Evolutionary conservation across 2,329 filamentous ascomycete genomes (phyloP), one percentile per base, ranked within the genome.

Genomic region (Colletotrichum shisoi): DNA sequence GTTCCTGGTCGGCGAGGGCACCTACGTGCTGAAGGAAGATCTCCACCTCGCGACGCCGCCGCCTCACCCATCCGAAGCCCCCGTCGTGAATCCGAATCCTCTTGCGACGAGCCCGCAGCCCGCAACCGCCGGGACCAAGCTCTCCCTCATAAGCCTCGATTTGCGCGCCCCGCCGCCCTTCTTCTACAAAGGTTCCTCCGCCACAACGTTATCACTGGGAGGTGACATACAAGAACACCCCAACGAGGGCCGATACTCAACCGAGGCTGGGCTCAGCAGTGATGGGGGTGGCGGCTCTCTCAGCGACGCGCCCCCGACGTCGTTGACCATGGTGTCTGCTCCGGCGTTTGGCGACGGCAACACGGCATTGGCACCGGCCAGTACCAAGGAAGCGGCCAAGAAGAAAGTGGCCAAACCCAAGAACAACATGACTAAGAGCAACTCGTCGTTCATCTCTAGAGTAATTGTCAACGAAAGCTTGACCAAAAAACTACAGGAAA

Each of bases 351-450:
- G 94, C 8, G 92, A 95, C 73, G 91, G 91, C 60, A 98, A 97
- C 75, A 85, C 89, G 7, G 85, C 92, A 31, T 83, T 98, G 37
- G 82, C 84, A 12, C 79, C 87, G 3, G 83, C 84, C 19, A 84
- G 85, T 58, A 83, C 84, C 37, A 93, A 92, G 74, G 92, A 94
- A 73, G 85, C 87, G 46, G 88, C 87, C 70, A 97, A 97, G 83
- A 86, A 88, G 76, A 87, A 90, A 74, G 61, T 65, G 37, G 61
- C 65, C 11, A 99, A 99, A 78, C 95, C 95, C 2, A 99, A 98
- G 84, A 98, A 94, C 79, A 98, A 96, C 77, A 95, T 99, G 77
- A 89, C 94, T 59, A 99, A 99, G 83, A 98, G 93, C 80, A 98
- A 97, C 78, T 99, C 95, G 11, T 97, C 94, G 0, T 99, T 97